Base-by-base conservation (phyloP, 257 asterid genomes). In the Orobanche coerulescens region DNA sequence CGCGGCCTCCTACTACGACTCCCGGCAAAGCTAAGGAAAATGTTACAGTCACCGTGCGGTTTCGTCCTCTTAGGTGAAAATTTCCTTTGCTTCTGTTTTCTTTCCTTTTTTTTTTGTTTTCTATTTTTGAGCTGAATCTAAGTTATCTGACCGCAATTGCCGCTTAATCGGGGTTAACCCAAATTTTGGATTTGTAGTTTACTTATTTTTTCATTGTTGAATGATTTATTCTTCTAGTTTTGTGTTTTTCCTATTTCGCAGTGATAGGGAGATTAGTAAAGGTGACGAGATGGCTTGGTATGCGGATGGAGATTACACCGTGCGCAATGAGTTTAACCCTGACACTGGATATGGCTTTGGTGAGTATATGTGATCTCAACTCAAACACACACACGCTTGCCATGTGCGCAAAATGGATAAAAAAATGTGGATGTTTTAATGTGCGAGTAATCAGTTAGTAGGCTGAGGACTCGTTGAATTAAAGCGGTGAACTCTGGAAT, bases 231-330 rank as follows among this genome's bases (percentile, higher is more conserved):
- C 18, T 53, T 51, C 28, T 26, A 14, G 16, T 31, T 48, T 18
- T 61, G 46, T 65, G 30, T 19, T 44, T 46, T 46, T 16, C 3
- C 5, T 44, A 33, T 62, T 61, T 71, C n/a, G 60, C 78, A 89
- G 96, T 71, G 79, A 72, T 24, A 73, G 96, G 74, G 95, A 89
- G 80, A 80, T 86, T 69, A 70, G 84, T 6, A 84, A 84, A 80
- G 95, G 95, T 0, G 96, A 86, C 26, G 96, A 82, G 69, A 71
- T 74, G 34, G 94, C 94, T 61, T 89, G 96, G 96, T 89, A 86
- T 70, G 94, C 95, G 6, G 96, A 89, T 63, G 96, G 96, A 31
- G 95, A 89, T 68, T 53, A 47, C 43, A 77, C 90, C 4, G 79
- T 86, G 12, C 83, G 95, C 54, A 89, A 79, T 47, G 97, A 89